phyloP scores from a whole-genome alignment of 768 basidiomycete genomes.

The Dendrothele bispora region DNA sequence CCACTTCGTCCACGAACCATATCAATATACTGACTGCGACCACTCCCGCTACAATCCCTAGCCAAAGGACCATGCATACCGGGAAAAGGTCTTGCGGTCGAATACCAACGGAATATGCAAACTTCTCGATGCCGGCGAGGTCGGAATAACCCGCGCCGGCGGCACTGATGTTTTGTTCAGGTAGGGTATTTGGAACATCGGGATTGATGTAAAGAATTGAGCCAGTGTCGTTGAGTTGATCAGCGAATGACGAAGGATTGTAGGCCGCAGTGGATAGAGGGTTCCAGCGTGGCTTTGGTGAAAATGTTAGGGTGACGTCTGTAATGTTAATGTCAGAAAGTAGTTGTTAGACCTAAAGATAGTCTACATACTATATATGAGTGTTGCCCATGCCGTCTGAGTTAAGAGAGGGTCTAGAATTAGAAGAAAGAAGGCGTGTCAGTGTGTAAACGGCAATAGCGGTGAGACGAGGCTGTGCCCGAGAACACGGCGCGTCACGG shows the following conservation, averaged over 20 bases:
- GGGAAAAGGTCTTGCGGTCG: conserved; percentile 80
- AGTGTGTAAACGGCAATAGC: too few species aligned
- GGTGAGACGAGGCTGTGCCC: conserved; percentile 11
- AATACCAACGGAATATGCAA: conserved; percentile 83
- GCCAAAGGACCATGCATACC: conserved; percentile 80
- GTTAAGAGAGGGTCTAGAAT: conserved; percentile 82
- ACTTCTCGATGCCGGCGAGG: conserved; percentile 86
- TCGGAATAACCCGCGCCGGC: too few species aligned
- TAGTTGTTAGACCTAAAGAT: conserved; percentile 1
- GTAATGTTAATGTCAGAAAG: conserved; percentile 8
- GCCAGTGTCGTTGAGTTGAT: conserved; percentile 66
- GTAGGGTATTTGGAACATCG: conserved; percentile 66
- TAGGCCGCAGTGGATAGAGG: conserved; percentile 58
- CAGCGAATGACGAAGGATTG: conserved; percentile 64
- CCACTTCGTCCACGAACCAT: conserved; percentile 69
- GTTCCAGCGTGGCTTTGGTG: conserved; percentile 60
- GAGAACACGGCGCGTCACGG: conserved; percentile 3
- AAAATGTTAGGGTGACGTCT: conserved; percentile 76
- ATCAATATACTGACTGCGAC: conserved; percentile 67
- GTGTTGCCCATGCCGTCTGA: conserved; percentile 86
- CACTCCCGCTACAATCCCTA: conserved; percentile 73
- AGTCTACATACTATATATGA: conserved; percentile 61
- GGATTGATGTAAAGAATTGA: conserved; percentile 81
- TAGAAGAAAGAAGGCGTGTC: too few species aligned
- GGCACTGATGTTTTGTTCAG: conserved; percentile 50